Percentiles rank a stretch among this genome's conserved stretches.
These are phyloP conservation scores for Plantago ovata DNA, from an alignment of 257 asterid species.

Conservation along the genomic window DNA sequence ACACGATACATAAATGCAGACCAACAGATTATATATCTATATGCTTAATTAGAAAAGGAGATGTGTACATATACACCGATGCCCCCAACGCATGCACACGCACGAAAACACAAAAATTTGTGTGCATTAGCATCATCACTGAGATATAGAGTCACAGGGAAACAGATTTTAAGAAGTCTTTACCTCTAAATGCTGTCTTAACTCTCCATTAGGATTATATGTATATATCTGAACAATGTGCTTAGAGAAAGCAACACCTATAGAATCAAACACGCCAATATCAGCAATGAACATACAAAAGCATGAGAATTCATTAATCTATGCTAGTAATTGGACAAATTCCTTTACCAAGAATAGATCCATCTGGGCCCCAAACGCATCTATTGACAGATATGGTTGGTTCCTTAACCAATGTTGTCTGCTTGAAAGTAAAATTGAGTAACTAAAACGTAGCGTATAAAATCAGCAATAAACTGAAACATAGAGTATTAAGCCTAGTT, in stretches of 20 bases:
- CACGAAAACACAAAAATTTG: too few species aligned
- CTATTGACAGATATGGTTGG: conserved; percentile 82
- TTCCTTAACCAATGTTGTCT: conserved; percentile 89
- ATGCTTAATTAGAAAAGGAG: background rate
- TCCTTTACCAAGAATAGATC: conserved; percentile 81
- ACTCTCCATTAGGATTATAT: conserved; percentile 65
- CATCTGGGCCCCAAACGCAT: conserved; percentile 97
- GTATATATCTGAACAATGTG: conserved; percentile 87
- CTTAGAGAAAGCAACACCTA: conserved; percentile 87
- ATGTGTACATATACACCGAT: background rate
- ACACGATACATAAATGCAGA: background rate
- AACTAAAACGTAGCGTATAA: background rate
- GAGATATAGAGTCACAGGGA: background rate
- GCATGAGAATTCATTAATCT: background rate
- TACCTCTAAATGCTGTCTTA: conserved; percentile 79
- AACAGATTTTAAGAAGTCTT: conserved; percentile 16
- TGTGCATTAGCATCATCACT: background rate
- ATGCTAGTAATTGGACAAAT: conserved; percentile 11
- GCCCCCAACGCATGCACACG: too few species aligned
- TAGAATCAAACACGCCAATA: conserved; percentile 17
- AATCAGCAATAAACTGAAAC: conserved; percentile 7
- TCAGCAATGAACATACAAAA: conserved; percentile 1
- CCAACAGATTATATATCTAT: background rate
- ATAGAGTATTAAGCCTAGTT: background rate
- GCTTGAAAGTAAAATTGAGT: conserved; percentile 25